Percentiles rank a stretch among this genome's conserved stretches.
These are phyloP conservation scores for Gentiana straminea DNA, from an alignment of 257 asterid species.

Conservation along the genomic window DNA sequence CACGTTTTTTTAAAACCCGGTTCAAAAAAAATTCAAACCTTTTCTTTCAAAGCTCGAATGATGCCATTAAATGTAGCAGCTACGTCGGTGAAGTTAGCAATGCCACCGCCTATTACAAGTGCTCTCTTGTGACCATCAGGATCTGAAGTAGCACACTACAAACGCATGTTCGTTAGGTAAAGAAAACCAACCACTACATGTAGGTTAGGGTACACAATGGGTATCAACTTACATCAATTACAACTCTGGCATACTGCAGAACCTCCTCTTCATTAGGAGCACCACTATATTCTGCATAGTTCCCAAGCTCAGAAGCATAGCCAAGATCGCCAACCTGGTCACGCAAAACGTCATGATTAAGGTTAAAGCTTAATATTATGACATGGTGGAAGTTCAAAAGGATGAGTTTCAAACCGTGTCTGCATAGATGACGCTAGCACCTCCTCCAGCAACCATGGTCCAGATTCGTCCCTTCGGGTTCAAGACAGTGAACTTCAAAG, in stretches of 20 bases:
- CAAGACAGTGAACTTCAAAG: constrained; percentile 89
- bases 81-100: constrained; percentile 92
- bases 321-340: constrained; percentile 94
- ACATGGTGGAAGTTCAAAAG: not conserved
- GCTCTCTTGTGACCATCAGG: constrained; percentile 89
- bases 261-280: constrained; percentile 98
- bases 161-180: not conserved
- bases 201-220: not conserved
- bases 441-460: constrained; percentile 99
- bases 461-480: constrained; percentile 92
- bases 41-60: constrained; percentile 78
- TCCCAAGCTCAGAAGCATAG: constrained; percentile 88
- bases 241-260: constrained; percentile 92
- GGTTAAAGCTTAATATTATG: not conserved
- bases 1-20: not conserved
- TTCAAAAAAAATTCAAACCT: constrained; percentile 31
- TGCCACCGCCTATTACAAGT: constrained; percentile 90
- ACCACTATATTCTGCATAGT: constrained; percentile 93
- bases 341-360: not conserved
- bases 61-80: constrained; percentile 93
- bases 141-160: constrained; percentile 89
- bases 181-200: too few species aligned
- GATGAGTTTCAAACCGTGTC: constrained; percentile 53
- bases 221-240: constrained; percentile 61
- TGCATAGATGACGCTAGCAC: constrained; percentile 94